phyloP scores from a whole-genome alignment of 345 rosid species.

The Heritiera fomes region DNA sequence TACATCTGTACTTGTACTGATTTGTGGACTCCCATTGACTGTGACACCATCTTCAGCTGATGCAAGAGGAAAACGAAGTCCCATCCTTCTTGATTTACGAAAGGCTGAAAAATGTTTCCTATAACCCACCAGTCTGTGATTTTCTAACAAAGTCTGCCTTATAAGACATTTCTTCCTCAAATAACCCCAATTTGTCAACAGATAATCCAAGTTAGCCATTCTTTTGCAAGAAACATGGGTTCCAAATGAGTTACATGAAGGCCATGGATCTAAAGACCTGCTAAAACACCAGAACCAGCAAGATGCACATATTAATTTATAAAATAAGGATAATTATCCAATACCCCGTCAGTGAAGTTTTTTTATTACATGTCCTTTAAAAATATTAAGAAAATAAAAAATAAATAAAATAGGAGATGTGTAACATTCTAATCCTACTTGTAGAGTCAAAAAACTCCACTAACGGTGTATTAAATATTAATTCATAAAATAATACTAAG shows the following conservation, averaged over 20 bases:
- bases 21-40: conserved; percentile 60
- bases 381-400: no score
- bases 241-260: conserved; percentile 45
- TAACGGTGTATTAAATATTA: not conserved
- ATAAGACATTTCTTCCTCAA: conserved; percentile 43
- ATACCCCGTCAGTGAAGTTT: no score
- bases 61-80: conserved; percentile 42
- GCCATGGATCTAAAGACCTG: conserved; percentile 58
- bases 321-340: not conserved
- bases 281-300: conserved; percentile 31
- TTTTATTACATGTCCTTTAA: no score
- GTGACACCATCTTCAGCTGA: conserved; percentile 79
- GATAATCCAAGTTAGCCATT: conserved; percentile 37
- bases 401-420: no score
- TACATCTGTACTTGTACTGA: conserved; percentile 53
- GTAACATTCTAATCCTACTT: no score
- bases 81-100: conserved; percentile 42
- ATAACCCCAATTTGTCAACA: conserved; percentile 49
- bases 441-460: no score
- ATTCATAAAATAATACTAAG: conserved; percentile 27
- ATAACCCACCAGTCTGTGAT: conserved; percentile 28
- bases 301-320: conserved; percentile 21
- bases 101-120: conserved; percentile 29
- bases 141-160: conserved; percentile 38
- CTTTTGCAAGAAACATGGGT: conserved; percentile 41